Percentiles rank a stretch among this genome's conserved stretches.
phyloP scores from a whole-genome alignment of 495 filamentous ascomycete species.

The Sabuloglossum arenarium region DNA sequence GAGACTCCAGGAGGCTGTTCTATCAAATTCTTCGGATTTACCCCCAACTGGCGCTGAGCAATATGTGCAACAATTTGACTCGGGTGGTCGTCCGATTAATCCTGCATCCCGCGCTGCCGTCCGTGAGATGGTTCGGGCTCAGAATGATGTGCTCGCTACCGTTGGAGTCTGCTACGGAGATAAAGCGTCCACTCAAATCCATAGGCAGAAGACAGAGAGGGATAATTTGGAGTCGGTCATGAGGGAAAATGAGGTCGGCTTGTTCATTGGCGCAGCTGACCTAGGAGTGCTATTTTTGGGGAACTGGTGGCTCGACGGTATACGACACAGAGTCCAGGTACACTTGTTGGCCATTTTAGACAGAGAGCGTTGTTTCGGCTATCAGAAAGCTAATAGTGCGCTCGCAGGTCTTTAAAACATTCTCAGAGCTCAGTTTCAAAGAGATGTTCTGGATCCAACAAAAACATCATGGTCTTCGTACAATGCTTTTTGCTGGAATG shows the following conservation, averaged over 20 bases:
- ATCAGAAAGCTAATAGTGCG: constrained; percentile 2
- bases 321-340: constrained; percentile 28
- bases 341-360: background rate
- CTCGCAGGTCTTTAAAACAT: background rate
- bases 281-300: constrained; percentile 22
- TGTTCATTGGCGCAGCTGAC: constrained; percentile 25
- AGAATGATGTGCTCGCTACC: constrained; percentile 36
- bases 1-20: background rate
- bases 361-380: background rate
- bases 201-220: constrained; percentile 19
- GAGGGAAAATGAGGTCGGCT: constrained; percentile 28
- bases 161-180: constrained; percentile 29
- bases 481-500: background rate
- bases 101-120: constrained; percentile 20
- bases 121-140: constrained; percentile 26
- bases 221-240: constrained; percentile 20
- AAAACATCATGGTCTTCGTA: background rate
- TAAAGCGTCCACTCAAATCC: constrained; percentile 6
- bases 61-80: constrained; percentile 2
- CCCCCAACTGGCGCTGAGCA: background rate
- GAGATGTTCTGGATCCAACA: constrained; percentile 1
- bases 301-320: constrained; percentile 23
- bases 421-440: background rate
- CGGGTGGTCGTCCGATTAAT: constrained; percentile 3
- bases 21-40: background rate